Percentiles rank a stretch among this genome's conserved stretches.
These are phyloP conservation scores for Suillus tomentosus DNA, from an alignment of 768 basidiomycete species.

Conservation along the genomic window DNA sequence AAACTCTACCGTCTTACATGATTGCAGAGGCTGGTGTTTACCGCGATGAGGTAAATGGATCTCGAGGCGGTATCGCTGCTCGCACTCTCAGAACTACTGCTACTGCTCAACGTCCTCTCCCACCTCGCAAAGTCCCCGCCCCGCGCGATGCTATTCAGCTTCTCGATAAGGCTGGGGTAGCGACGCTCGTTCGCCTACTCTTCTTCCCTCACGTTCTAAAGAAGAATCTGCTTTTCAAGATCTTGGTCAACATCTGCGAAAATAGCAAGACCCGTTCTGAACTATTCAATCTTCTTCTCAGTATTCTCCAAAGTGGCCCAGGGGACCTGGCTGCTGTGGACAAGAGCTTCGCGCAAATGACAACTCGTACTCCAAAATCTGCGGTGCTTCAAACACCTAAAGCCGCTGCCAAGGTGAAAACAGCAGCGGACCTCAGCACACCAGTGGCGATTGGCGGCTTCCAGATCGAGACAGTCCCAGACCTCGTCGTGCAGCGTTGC, in stretches of 20 bases:
- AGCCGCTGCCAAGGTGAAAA: slow-evolving; percentile 70
- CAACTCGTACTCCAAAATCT: slow-evolving; percentile 66
- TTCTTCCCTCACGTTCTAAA: slow-evolving; percentile 95
- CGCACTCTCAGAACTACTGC: slow-evolving; percentile 21
- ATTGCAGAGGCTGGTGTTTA: slow-evolving; percentile 79
- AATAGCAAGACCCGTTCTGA: slow-evolving; percentile 90
- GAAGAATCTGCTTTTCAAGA: slow-evolving; percentile 83
- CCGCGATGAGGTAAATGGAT: slow-evolving; percentile 53
- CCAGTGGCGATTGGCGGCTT: slow-evolving; percentile 51
- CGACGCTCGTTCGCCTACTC: slow-evolving; percentile 85
- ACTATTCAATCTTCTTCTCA: slow-evolving; percentile 91
- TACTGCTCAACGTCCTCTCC: slow-evolving; percentile 26
- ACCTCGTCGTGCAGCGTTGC: slow-evolving; percentile 92
- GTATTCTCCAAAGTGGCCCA: slow-evolving; percentile 92
- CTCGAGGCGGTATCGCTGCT: slow-evolving; percentile 29
- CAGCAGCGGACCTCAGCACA: slow-evolving; percentile 51
- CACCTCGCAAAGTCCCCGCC: slow-evolving; percentile 51
- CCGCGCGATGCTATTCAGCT: slow-evolving; percentile 91
- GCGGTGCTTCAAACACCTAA: slow-evolving; percentile 41
- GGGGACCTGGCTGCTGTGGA: slow-evolving; percentile 92
- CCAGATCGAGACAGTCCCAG: slow-evolving; percentile 83
- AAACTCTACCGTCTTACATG: slow-evolving; percentile 81
- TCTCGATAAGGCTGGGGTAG: slow-evolving; percentile 86
- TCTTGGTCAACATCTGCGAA: slow-evolving; percentile 94
- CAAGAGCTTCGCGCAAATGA: slow-evolving; percentile 91